A percentile compares a stretch with the other conserved stretches of the same genome.
Evolutionary conservation across 2,329 filamentous ascomycete species (phyloP).

Genomic region (Colletotrichum orchidophilum): DNA sequence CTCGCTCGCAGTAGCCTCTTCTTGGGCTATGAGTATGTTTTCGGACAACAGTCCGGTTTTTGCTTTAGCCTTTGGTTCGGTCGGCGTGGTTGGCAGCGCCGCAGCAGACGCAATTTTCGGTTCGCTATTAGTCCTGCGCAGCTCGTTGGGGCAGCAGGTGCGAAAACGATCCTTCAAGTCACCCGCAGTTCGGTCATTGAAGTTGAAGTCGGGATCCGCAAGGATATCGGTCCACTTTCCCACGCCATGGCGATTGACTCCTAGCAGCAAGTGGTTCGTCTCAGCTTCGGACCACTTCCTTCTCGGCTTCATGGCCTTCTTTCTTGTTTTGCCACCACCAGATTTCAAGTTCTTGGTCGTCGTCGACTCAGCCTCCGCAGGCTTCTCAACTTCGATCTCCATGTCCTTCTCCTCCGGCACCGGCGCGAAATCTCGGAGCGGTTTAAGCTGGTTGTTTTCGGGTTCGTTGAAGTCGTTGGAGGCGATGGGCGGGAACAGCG

Average conservation of each 20-base stretch:
- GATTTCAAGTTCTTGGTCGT: conserved; percentile 35
- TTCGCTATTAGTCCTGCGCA: conserved; percentile 54
- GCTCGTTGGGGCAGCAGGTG: conserved; percentile 71
- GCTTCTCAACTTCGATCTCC: conserved; percentile 39
- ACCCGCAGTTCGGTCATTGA: conserved; percentile 68
- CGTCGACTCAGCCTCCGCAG: conserved; percentile 40
- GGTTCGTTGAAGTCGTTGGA: conserved; percentile 64
- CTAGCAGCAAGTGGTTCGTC: conserved; percentile 69
- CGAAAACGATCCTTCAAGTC: conserved; percentile 74
- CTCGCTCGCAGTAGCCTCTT: conserved; percentile 44
- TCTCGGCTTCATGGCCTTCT: conserved; percentile 65
- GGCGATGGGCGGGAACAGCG: conserved; percentile 71
- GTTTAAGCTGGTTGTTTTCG: conserved; percentile 52
- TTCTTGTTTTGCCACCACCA: conserved; percentile 53
- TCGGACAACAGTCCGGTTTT: conserved; percentile 63
- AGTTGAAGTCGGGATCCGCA: conserved; percentile 67
- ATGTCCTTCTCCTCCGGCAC: conserved; percentile 38
- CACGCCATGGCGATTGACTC: conserved; percentile 70
- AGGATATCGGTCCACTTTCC: conserved; percentile 73
- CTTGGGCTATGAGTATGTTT: conserved; percentile 62
- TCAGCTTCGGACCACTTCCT: conserved; percentile 73
- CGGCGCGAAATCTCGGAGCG: conserved; percentile 54
- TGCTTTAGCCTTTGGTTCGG: conserved; percentile 46
- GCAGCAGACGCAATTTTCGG: conserved; percentile 35
- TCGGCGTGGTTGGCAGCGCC: conserved; percentile 22